phyloP scores from a whole-genome alignment of 805 yeast species.

The Barnettozyma siamensis region DNA sequence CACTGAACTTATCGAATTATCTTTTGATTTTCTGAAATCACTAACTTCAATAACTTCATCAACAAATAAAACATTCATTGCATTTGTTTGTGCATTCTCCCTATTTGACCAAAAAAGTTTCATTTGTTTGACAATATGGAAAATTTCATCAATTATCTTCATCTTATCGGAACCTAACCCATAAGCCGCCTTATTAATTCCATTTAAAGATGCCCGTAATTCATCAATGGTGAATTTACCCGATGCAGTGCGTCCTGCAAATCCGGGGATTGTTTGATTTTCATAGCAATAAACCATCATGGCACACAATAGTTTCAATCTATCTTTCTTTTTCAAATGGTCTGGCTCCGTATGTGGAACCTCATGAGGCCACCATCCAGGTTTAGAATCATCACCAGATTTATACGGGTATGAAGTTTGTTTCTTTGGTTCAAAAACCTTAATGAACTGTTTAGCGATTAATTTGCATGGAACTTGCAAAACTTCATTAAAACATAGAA shows the following conservation, averaged over 20 bases:
- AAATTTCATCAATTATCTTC: constrained; percentile 14
- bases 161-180: not conserved
- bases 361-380: constrained; percentile 65
- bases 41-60: constrained; percentile 3
- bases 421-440: constrained; percentile 57
- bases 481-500: constrained; percentile 13
- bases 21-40: not conserved
- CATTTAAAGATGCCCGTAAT: constrained; percentile 1
- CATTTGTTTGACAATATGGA: constrained; percentile 8
- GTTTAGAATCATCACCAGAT: constrained; percentile 41
- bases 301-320: constrained; percentile 43
- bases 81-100: too few species aligned
- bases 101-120: not conserved
- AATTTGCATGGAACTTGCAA: constrained; percentile 51
- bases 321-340: constrained; percentile 54
- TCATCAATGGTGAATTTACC: not conserved
- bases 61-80: too few species aligned
- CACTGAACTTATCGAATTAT: too few species aligned
- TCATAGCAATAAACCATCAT: constrained; percentile 24
- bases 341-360: constrained; percentile 69
- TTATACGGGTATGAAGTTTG: constrained; percentile 62
- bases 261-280: not conserved
- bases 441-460: constrained; percentile 65
- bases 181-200: not conserved
- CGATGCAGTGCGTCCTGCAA: not conserved